Evolutionary conservation across 805 yeast species (phyloP).

Genomic region (Zygosaccharomyces pseudorouxii): DNA sequence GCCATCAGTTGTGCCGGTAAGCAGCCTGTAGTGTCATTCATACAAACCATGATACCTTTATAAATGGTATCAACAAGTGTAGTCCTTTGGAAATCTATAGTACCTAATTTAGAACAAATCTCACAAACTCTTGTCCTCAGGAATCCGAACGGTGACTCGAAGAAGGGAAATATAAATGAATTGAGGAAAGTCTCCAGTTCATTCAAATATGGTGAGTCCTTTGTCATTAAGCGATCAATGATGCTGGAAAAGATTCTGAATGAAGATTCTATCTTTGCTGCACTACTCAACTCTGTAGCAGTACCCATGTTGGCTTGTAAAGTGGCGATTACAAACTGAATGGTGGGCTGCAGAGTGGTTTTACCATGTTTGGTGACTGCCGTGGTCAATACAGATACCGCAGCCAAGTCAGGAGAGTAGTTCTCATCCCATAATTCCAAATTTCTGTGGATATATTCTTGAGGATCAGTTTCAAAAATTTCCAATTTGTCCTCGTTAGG

Average conservation of each 20-base stretch:
- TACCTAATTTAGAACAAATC: constrained; percentile 59
- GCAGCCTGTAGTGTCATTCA: constrained; percentile 41
- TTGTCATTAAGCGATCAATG: constrained; percentile 50
- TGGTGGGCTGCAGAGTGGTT: constrained; percentile 53
- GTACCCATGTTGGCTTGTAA: constrained; percentile 33
- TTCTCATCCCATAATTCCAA: constrained; percentile 62
- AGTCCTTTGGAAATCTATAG: constrained; percentile 46
- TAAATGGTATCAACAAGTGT: constrained; percentile 38
- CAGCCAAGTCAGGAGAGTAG: constrained; percentile 72
- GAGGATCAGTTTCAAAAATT: constrained; percentile 79
- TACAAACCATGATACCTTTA: constrained; percentile 43
- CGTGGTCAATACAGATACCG: constrained; percentile 65
- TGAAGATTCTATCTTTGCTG: constrained; percentile 71
- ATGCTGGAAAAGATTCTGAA: constrained; percentile 74
- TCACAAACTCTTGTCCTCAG: constrained; percentile 74
- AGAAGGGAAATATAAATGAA: constrained; percentile 64
- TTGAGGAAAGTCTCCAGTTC: constrained; percentile 69
- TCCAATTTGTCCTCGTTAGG: constrained; percentile 66
- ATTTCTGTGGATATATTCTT: constrained; percentile 73
- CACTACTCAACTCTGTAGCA: constrained; percentile 39
- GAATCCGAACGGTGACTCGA: constrained; percentile 57
- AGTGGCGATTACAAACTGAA: constrained; percentile 53
- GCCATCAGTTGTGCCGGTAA: constrained; percentile 81
- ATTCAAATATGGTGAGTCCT: constrained; percentile 51
- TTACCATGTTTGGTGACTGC: constrained; percentile 65